Conservation (phyloP, 2,329 filamentous ascomycete species). For the Claviceps africana region DNA sequence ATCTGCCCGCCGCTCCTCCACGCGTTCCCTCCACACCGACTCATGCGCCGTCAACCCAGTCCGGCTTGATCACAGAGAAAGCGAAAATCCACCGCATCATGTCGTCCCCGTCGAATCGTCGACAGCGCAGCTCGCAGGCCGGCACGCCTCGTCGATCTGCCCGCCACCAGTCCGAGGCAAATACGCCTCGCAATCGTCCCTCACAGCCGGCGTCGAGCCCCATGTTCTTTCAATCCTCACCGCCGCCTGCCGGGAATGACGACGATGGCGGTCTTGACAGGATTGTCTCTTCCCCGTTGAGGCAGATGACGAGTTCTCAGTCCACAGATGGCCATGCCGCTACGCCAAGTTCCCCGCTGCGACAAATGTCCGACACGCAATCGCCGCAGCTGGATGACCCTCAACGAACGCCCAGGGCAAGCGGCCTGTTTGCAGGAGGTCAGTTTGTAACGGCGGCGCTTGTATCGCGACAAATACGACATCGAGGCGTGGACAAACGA, state of each 20-base stretch:
- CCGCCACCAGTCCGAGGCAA: conserved; percentile 25
- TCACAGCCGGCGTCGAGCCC: conserved; percentile 60
- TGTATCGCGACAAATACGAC: background rate
- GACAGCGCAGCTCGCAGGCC: conserved; percentile 38
- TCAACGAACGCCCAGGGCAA: conserved; percentile 59
- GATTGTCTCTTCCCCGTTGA: conserved; percentile 38
- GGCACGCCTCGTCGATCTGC: conserved; percentile 26
- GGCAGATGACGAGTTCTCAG: conserved; percentile 44
- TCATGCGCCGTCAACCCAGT: background rate
- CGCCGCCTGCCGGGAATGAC: conserved; percentile 12
- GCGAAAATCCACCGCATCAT: conserved; percentile 14
- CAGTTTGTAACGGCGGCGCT: conserved; percentile 12
- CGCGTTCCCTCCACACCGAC: background rate
- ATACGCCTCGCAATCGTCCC: conserved; percentile 31
- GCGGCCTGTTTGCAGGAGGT: conserved; percentile 49
- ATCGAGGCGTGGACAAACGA: background rate
- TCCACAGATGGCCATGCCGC: conserved; percentile 26
- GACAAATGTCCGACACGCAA: conserved; percentile 45
- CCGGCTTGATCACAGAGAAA: background rate
- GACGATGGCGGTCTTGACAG: conserved; percentile 17
- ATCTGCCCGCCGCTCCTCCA: background rate
- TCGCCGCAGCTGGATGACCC: conserved; percentile 32
- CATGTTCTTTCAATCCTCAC: conserved; percentile 54
- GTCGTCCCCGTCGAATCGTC: conserved; percentile 33
- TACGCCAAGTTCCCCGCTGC: conserved; percentile 44